Percentiles rank a stretch among this genome's conserved stretches.
Evolutionary conservation across 169 alveolate species (phyloP).

Genomic region (Plasmodium malariae): DNA sequence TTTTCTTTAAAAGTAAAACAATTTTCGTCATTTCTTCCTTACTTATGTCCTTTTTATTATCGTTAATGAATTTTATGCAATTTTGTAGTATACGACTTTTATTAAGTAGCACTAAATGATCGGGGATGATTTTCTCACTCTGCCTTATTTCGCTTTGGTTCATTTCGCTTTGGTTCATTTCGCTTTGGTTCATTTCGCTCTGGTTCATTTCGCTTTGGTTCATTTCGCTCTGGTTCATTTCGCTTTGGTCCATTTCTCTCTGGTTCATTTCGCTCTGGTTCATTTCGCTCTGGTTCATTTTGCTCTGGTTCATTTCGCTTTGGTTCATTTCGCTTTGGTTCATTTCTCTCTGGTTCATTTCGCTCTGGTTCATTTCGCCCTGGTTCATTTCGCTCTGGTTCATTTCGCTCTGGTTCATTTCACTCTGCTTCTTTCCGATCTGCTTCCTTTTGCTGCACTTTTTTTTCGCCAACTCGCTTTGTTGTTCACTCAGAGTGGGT

Average conservation of each 20-base stretch:
- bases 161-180: background rate
- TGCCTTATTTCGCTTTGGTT: background rate
- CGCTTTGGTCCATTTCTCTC: background rate
- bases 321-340: no score
- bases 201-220: background rate
- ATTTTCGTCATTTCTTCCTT: slow-evolving; percentile 75
- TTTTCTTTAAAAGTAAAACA: slow-evolving; percentile 47
- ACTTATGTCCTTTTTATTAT: slow-evolving; percentile 37
- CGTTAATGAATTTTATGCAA: slow-evolving; percentile 25
- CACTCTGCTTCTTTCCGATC: background rate
- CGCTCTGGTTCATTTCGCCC: no score
- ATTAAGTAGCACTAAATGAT: slow-evolving; percentile 2
- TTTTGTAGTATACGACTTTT: slow-evolving; percentile 52
- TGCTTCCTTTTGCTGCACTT: background rate
- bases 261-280: background rate
- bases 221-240: background rate
- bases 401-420: background rate
- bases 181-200: background rate
- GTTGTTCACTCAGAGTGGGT: background rate
- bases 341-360: no score
- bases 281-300: background rate
- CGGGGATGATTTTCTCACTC: background rate
- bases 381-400: background rate
- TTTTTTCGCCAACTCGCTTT: no score
- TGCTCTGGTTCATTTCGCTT: background rate